Evolutionary conservation across 495 filamentous ascomycete genomes (phyloP), one percentile per base, ranked within the genome.

Genomic region (Astrothelium macrocarpum): DNA sequence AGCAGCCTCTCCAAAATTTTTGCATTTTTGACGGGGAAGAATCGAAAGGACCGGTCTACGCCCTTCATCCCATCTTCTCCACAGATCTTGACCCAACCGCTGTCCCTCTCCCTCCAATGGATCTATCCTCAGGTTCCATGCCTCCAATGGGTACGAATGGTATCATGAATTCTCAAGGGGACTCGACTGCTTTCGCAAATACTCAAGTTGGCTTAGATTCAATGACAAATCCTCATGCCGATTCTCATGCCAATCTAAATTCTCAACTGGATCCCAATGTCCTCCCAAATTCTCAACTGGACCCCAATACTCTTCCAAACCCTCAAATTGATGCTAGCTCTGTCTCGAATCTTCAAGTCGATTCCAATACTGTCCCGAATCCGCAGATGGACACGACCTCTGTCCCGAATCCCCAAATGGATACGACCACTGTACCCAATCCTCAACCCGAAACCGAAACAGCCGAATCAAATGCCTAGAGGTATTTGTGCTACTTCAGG

Each of bases 1-100:
- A 97, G 76, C 94, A 97, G 73, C 94, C 94, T 2, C 82, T 97
- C 18, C 95, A 97, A 78, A 98, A 98, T 72, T 84, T 97, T 70
- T 80, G 95, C 36, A 77, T 97, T 12, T 96, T 97, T 71, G 90
- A 97, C 73, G 94, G 91, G 1, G 89, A 90, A 67, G 83, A 79
- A 61, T 87, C 84, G 71, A 81, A 87, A 59, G 89, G 86, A 0
- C 86, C 85, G 2, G 86, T 95, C 62, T 94, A 94, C 69, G 80
- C 90, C 0, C 74, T 98, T 59, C 90, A 95, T 73, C 89, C 90
- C 0, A 79, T 84, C 64, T 84, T 85, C 71, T 28, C 49, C 7
- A 29, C 49, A 26, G 49, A 56, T 29, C 12, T 56, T 20, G 49
- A 56, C 16, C 49, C 49, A 25, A 56, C 49, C 25, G 49, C 49